phyloP scores from a whole-genome alignment of 805 yeast genomes.

The Metschnikowia borealis region DNA sequence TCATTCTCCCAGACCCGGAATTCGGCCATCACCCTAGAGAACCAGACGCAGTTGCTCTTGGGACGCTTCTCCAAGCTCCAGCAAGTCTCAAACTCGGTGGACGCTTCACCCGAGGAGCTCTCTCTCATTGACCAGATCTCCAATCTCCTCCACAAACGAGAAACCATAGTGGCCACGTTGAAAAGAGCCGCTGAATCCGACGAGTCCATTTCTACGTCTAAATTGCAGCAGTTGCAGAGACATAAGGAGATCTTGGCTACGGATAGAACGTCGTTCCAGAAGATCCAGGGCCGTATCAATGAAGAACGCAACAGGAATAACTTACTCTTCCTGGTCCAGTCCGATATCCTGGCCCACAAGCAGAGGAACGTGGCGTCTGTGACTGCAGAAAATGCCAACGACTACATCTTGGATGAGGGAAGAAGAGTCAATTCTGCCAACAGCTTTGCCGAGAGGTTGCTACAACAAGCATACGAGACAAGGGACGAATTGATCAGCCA shows the following conservation, averaged over 20 bases:
- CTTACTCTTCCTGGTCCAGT: slow-evolving; percentile 67
- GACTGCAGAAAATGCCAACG: slow-evolving; percentile 45
- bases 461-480: slow-evolving; percentile 84
- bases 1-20: slow-evolving; percentile 65
- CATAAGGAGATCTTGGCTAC: slow-evolving; percentile 75
- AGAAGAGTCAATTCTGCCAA: slow-evolving; percentile 69
- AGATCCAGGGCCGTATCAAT: slow-evolving; percentile 53
- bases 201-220: slow-evolving; percentile 57
- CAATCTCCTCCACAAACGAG: slow-evolving; percentile 38
- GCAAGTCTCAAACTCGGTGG: slow-evolving; percentile 20
- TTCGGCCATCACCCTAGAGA: slow-evolving; percentile 66
- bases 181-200: slow-evolving; percentile 53
- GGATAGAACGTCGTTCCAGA: slow-evolving; percentile 58
- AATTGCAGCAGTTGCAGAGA: slow-evolving; percentile 75
- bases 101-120: slow-evolving; percentile 21
- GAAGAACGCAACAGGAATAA: slow-evolving; percentile 78
- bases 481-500: slow-evolving; percentile 81
- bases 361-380: slow-evolving; percentile 27
- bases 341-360: slow-evolving; percentile 72
- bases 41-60: slow-evolving; percentile 59
- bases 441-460: slow-evolving; percentile 69
- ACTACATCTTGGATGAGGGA: slow-evolving; percentile 75
- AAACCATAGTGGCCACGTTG: slow-evolving; percentile 49
- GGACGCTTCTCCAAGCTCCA: slow-evolving; percentile 35
- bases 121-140: slow-evolving; percentile 23